Base-by-base conservation (phyloP, 805 yeast species). In the Candida broadrunensis region DNA sequence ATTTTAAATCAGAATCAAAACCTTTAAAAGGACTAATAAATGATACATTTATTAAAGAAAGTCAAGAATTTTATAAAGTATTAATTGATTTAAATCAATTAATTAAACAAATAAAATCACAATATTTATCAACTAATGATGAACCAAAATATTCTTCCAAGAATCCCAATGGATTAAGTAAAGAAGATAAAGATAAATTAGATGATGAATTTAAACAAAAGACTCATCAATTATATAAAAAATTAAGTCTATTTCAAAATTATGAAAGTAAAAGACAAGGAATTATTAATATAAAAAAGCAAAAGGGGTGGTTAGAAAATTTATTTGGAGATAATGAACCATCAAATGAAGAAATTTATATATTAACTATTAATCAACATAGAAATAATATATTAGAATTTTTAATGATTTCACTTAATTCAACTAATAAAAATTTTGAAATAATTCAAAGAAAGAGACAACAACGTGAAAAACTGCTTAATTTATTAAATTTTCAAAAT, bases 171-270 rank as follows among this genome's bases (percentile, higher is more conserved):
- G 35, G 36, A 11, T 63, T 77, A 55, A 50, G 72, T 19, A 67
- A 70, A 23, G 66, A 60, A 8, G 82, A 79, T 30, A 76, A 79
- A 49, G 78, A 78, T 44, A 67, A 70, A 27, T 68, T 81, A 17
- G 85, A 80, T 47, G 73, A 77, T 36, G 80, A 78, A 43, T 66
- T 78, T 33, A 70, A 78, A 42, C 50, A 72, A 18, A 75, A 77
- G 51, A 49, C 80, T 35, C 81, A 77, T 47, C 70, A 71, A 42
- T 64, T 77, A 47, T 71, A 71, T 44, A 77, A 75, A 42, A 73
- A 78, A 51, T 65, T 78, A 35, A 75, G 73, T 43, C 54, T 66
- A 39, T 54, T 78, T 37, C 79, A 75, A 42, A 60, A 65, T 2
- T 79, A 83, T 47, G 87, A 83, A 53, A 47, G 51, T 4, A 67